These are phyloP conservation scores for Populus hybrid DNA, from an alignment of 441 rosid genomes.

Conservation along the genomic window DNA sequence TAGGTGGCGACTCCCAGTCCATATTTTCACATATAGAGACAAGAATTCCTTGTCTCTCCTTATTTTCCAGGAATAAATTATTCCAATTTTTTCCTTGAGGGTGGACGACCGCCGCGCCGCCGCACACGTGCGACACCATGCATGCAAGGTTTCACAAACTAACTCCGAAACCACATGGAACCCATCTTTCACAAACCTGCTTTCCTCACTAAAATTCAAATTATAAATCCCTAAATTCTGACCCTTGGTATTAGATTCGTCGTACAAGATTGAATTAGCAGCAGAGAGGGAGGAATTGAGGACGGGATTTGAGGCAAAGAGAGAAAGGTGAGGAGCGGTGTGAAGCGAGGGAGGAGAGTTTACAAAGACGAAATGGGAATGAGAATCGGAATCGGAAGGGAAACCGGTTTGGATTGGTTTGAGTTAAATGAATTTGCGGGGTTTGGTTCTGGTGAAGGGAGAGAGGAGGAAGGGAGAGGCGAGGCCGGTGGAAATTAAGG, in stretches of 20 bases:
- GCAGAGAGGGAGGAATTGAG: slow-evolving; percentile 56
- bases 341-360: slow-evolving; percentile 57
- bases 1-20: too few species aligned
- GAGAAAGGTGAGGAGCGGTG: slow-evolving; percentile 29
- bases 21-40: too few species aligned
- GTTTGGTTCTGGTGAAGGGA: slow-evolving; percentile 22
- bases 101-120: too few species aligned
- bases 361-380: slow-evolving; percentile 70
- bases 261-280: slow-evolving; percentile 30
- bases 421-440: slow-evolving; percentile 54
- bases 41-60: too few species aligned
- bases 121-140: too few species aligned
- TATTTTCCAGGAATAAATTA: too few species aligned
- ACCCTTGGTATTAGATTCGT: slow-evolving; percentile 4
- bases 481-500: slow-evolving; percentile 88
- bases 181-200: slow-evolving; percentile 22
- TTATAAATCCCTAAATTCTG: slow-evolving; percentile 36
- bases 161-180: slow-evolving; percentile 35
- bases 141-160: slow-evolving; percentile 65
- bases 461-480: slow-evolving; percentile 74
- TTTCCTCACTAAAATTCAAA: slow-evolving; percentile 48
- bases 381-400: slow-evolving; percentile 64
- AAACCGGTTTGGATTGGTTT: slow-evolving; percentile 92
- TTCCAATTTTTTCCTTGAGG: too few species aligned
- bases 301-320: slow-evolving; percentile 49